These are phyloP conservation scores for Tarenaya hassleriana DNA, from an alignment of 345 rosid genomes.

Conservation along the genomic window DNA sequence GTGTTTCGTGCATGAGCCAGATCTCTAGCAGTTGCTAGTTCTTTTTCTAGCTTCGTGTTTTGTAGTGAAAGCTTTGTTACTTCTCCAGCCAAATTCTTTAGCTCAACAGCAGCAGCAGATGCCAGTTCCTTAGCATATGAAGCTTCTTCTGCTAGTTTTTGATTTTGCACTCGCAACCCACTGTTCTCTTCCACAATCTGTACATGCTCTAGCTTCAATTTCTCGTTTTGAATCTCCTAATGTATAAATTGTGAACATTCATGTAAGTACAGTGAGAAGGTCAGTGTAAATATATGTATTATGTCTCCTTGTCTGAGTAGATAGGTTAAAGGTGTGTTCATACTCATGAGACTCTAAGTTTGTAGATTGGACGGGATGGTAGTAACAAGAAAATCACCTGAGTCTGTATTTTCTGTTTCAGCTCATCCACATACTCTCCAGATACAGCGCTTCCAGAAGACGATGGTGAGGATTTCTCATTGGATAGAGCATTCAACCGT, in stretches of 20 bases:
- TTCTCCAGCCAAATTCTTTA: conserved; percentile 90
- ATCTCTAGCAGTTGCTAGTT: conserved; percentile 64
- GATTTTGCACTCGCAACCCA: conserved; percentile 78
- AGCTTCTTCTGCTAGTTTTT: conserved; percentile 91
- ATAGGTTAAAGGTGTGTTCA: no score
- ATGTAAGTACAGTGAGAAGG: conserved; percentile 1
- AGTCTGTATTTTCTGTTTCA: conserved; percentile 67
- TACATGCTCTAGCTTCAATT: conserved; percentile 71
- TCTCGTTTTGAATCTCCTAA: conserved; percentile 81
- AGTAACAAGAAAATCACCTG: no score
- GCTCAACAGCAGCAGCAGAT: conserved; percentile 98
- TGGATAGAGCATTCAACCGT: conserved; percentile 45
- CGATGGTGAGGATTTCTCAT: conserved; percentile 38
- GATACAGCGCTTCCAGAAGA: conserved; percentile 36
- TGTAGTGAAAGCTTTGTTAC: conserved; percentile 83
- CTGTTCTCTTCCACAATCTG: conserved; percentile 87
- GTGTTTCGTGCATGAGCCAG: conserved; percentile 52
- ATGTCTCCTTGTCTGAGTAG: neutral
- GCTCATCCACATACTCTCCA: conserved; percentile 53
- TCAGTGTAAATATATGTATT: neutral
- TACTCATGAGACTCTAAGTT: conserved; percentile 11
- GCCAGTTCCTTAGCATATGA: conserved; percentile 96
- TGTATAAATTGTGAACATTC: conserved; percentile 17
- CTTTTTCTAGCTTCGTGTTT: conserved; percentile 79
- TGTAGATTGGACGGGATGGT: no score